These are phyloP conservation scores for Fusarium sp. DNA, from an alignment of 2,329 filamentous ascomycete genomes.

Conservation along the genomic window DNA sequence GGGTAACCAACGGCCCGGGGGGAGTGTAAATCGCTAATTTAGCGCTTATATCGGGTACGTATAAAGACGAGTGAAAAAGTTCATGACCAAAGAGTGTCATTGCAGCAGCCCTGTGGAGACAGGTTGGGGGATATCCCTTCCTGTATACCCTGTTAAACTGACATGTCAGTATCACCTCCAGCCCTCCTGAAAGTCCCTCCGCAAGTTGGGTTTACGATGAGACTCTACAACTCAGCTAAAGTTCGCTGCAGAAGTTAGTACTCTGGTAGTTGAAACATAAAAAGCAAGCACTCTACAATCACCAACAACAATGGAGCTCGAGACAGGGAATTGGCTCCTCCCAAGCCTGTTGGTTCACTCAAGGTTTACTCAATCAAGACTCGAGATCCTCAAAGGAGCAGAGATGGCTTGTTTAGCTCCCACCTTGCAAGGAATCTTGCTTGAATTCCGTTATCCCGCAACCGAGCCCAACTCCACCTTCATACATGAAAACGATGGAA, in stretches of 20 bases:
- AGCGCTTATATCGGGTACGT: neutral
- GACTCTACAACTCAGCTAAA: neutral
- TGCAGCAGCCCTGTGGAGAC: neutral
- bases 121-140: neutral
- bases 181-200: neutral
- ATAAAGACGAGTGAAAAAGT: neutral
- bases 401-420: neutral
- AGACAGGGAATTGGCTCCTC: neutral
- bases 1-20: neutral
- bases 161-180: neutral
- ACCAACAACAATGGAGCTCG: neutral
- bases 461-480: neutral
- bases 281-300: neutral
- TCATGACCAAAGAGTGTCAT: neutral
- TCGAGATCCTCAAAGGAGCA: neutral
- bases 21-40: neutral
- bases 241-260: neutral
- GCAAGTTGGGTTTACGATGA: neutral
- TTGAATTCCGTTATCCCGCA: neutral
- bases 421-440: neutral
- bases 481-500: neutral
- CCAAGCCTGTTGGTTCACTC: neutral
- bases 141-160: neutral
- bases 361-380: neutral
- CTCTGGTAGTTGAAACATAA: neutral